phyloP scores from a whole-genome alignment of 306 rosid species.

The Glycine tomentella region DNA sequence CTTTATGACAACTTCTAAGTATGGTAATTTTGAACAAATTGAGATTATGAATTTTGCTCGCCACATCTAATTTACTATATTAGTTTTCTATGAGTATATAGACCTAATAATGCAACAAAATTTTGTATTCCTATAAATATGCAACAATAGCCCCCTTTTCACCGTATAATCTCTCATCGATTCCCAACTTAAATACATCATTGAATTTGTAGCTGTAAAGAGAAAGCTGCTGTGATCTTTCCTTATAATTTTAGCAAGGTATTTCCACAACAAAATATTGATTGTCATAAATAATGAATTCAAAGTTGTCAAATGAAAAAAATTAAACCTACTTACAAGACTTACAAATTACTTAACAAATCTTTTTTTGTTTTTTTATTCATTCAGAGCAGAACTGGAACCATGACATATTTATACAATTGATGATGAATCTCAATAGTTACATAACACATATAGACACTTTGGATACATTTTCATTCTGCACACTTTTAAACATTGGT shows the following conservation, averaged over 20 bases:
- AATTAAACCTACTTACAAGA: not conserved
- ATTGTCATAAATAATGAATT: not conserved
- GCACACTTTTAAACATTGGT: constrained; percentile 50
- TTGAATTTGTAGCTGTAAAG: no score
- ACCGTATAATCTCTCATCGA: not conserved
- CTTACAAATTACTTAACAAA: not conserved
- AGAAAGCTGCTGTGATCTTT: no score
- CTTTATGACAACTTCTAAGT: no score
- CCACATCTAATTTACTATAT: no score
- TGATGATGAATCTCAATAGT: not conserved
- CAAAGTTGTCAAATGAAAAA: not conserved
- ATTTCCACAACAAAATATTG: not conserved
- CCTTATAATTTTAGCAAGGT: no score
- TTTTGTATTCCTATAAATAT: not conserved
- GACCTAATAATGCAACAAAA: not conserved
- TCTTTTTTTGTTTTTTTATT: no score
- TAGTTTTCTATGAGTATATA: not conserved
- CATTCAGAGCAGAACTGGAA: not conserved
- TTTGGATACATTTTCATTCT: no score
- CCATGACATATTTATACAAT: not conserved
- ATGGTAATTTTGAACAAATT: not conserved
- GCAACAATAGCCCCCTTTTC: not conserved
- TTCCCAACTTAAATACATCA: constrained; percentile 26
- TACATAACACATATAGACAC: no score
- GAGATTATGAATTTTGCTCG: not conserved